These are phyloP conservation scores for Claviceps spartinae DNA, from an alignment of 2,329 filamentous ascomycete species.

Conservation along the genomic window DNA sequence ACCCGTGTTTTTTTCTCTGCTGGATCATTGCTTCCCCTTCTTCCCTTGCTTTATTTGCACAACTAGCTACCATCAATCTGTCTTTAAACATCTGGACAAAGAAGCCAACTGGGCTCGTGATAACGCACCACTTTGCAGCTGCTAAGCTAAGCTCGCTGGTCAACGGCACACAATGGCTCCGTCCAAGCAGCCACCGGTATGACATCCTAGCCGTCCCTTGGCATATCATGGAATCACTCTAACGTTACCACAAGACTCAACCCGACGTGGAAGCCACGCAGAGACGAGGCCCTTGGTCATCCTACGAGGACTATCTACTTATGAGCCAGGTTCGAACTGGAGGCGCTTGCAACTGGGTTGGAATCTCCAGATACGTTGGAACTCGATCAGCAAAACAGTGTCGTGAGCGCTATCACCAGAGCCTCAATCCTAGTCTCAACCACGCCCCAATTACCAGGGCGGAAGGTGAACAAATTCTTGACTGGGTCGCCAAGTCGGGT, in stretches of 20 bases:
- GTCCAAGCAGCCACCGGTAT: background rate
- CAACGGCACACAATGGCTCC: background rate
- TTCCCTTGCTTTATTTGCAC: background rate
- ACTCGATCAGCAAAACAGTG: conserved; percentile 87
- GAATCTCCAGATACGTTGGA: conserved; percentile 62
- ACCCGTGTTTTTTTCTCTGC: background rate
- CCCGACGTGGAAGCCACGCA: conserved; percentile 7
- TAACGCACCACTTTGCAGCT: background rate
- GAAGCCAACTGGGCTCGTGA: background rate
- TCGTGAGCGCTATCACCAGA: conserved; percentile 86
- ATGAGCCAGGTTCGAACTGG: conserved; percentile 56
- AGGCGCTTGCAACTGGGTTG: conserved; percentile 79
- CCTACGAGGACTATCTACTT: conserved; percentile 58
- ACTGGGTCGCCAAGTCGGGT: conserved; percentile 62
- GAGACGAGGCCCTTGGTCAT: conserved; percentile 67
- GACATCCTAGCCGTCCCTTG: background rate
- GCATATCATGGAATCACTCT: background rate
- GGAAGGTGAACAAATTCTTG: conserved; percentile 62
- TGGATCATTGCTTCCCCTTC: no score
- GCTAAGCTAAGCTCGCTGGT: background rate
- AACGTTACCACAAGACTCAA: background rate
- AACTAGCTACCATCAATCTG: background rate
- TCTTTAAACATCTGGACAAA: background rate
- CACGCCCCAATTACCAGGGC: conserved; percentile 59
- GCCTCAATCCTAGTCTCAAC: conserved; percentile 65